These are phyloP conservation scores for Cladorrhinum sp. DNA, from an alignment of 2,329 filamentous ascomycete species.

Conservation along the genomic window DNA sequence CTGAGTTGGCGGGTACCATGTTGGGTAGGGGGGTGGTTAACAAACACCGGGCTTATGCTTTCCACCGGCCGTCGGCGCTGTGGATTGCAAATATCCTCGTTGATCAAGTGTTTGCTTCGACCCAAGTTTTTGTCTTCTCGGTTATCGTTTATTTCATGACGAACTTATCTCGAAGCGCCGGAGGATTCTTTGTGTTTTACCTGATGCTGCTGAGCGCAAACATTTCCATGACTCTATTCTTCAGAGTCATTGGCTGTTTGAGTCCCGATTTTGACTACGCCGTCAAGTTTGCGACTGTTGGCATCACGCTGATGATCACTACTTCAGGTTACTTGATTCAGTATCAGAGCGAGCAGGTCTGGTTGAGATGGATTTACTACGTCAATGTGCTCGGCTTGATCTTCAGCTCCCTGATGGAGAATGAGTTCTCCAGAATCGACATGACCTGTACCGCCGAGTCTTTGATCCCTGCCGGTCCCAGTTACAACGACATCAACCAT, in stretches of 20 bases:
- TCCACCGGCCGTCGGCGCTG: constrained; percentile 76
- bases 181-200: constrained; percentile 75
- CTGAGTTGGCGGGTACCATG: constrained; percentile 74
- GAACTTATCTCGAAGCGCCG: constrained; percentile 64
- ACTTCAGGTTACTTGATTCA: constrained; percentile 84
- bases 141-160: constrained; percentile 81
- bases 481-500: constrained; percentile 67
- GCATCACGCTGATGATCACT: constrained; percentile 78
- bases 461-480: constrained; percentile 67
- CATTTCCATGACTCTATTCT: constrained; percentile 73
- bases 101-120: constrained; percentile 68
- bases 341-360: constrained; percentile 69
- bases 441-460: constrained; percentile 67
- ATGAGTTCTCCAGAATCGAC: constrained; percentile 71
- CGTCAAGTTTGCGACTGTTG: constrained; percentile 74
- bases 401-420: constrained; percentile 79
- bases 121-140: constrained; percentile 68
- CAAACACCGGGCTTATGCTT: constrained; percentile 80
- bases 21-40: constrained; percentile 72
- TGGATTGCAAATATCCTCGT: constrained; percentile 83
- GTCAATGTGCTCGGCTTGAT: constrained; percentile 71
- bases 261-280: constrained; percentile 83
- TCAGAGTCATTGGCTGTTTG: constrained; percentile 69
- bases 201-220: constrained; percentile 67
- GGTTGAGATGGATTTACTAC: constrained; percentile 83